Evolutionary conservation across 2,329 filamentous ascomycete genomes (phyloP).

Genomic region (Helminthosporium solani): DNA sequence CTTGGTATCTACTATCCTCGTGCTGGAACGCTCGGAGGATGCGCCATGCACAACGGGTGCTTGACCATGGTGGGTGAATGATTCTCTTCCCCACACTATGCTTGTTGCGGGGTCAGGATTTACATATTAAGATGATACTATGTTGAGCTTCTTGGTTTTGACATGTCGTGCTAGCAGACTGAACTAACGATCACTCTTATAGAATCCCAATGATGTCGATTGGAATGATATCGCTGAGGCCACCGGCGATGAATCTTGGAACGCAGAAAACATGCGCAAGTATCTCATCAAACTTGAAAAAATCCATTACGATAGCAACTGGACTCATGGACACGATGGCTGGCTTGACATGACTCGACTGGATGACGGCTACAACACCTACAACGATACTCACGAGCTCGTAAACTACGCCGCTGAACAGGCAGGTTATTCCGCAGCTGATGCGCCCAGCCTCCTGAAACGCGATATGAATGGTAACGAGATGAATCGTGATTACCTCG

Average conservation of each 20-base stretch:
- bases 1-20: constrained; percentile 61
- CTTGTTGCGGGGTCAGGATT: background rate
- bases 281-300: constrained; percentile 48
- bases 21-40: constrained; percentile 57
- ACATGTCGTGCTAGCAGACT: too few species aligned
- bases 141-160: background rate
- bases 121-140: background rate
- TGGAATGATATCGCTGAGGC: constrained; percentile 58
- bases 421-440: constrained; percentile 13
- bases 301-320: constrained; percentile 28
- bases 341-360: constrained; percentile 31
- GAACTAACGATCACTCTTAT: background rate
- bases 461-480: constrained; percentile 38
- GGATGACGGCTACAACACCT: constrained; percentile 21
- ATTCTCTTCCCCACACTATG: background rate
- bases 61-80: constrained; percentile 15
- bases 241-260: constrained; percentile 62
- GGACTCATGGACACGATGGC: constrained; percentile 20
- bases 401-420: constrained; percentile 16
- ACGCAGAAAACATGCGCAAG: constrained; percentile 57
- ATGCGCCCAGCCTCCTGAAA: constrained; percentile 13
- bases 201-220: constrained; percentile 57
- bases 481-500: constrained; percentile 45
- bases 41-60: constrained; percentile 62
- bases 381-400: constrained; percentile 18